These are phyloP conservation scores for Ascochyta koolunga DNA, from an alignment of 2,329 filamentous ascomycete genomes.

Conservation along the genomic window DNA sequence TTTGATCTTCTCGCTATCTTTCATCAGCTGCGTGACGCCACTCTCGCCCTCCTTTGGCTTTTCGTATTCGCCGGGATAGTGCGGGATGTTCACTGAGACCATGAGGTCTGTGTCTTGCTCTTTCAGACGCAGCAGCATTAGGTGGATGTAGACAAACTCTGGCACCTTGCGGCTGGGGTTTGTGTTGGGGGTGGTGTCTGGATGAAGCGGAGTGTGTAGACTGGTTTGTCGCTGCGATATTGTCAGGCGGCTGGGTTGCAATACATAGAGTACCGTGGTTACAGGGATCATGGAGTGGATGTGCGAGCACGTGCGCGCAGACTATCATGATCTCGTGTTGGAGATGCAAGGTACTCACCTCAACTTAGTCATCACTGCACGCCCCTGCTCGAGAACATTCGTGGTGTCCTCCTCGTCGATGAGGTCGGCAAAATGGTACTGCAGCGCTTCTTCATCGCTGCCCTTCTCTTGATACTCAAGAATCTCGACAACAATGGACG, in stretches of 20 bases:
- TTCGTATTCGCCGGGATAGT: conserved; percentile 75
- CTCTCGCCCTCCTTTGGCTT: conserved; percentile 72
- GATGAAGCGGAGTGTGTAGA: conserved; percentile 72
- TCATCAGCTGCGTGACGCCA: conserved; percentile 64
- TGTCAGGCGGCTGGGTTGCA: conserved; percentile 6
- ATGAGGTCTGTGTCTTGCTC: conserved; percentile 79
- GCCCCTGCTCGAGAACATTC: conserved; percentile 41
- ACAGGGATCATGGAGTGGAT: not conserved
- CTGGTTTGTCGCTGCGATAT: conserved; percentile 55
- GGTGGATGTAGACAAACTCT: conserved; percentile 74
- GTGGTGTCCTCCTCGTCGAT: conserved; percentile 47
- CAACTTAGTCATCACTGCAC: conserved; percentile 40
- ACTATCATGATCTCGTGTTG: not conserved
- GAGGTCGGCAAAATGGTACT: conserved; percentile 58
- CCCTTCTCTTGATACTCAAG: conserved; percentile 77
- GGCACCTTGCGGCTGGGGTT: conserved; percentile 43
- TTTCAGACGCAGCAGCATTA: conserved; percentile 78
- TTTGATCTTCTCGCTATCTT: conserved; percentile 65
- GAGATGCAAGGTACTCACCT: conserved; percentile 40
- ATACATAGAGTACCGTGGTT: not conserved
- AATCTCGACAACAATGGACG: conserved; percentile 88
- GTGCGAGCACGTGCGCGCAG: conserved; percentile 2
- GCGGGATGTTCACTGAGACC: conserved; percentile 86
- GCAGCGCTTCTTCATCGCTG: conserved; percentile 69
- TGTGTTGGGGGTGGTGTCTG: conserved; percentile 47